Conservation (phyloP, 176 grass and related monocot species). For the Phyllostachys edulis region DNA sequence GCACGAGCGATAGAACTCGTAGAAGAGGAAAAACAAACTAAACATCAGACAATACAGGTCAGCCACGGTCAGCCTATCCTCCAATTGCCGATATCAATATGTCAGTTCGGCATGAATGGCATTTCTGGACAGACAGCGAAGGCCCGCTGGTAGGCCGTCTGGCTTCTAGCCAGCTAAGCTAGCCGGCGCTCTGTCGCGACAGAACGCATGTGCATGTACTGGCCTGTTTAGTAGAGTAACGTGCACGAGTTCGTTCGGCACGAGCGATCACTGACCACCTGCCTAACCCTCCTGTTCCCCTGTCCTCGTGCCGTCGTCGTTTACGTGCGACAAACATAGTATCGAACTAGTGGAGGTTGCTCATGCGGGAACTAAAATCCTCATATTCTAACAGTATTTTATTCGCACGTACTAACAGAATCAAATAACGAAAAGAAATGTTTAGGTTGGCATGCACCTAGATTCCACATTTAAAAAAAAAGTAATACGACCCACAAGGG, state of each 20-base stretch:
- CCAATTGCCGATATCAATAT: not conserved
- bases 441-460: too few relatives aligned
- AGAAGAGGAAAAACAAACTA: not conserved
- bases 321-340: not conserved
- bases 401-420: too few relatives aligned
- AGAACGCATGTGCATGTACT: not conserved
- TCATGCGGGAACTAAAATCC: too few relatives aligned
- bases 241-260: not conserved
- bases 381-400: too few relatives aligned
- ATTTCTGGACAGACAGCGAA: not conserved
- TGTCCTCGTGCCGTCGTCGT: not conserved
- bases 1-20: not conserved
- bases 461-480: too few relatives aligned
- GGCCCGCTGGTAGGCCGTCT: not conserved
- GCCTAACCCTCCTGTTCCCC: constrained; percentile 12
- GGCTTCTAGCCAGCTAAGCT: not conserved
- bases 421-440: too few relatives aligned
- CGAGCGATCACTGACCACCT: not conserved
- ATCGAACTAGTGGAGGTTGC: too few relatives aligned
- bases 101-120: not conserved
- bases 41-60: not conserved
- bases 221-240: not conserved
- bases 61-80: not conserved
- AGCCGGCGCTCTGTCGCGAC: not conserved
- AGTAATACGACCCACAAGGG: too few relatives aligned